Base-by-base conservation (phyloP, 2,329 filamentous ascomycete genomes). In the Sclerotinia minor region DNA sequence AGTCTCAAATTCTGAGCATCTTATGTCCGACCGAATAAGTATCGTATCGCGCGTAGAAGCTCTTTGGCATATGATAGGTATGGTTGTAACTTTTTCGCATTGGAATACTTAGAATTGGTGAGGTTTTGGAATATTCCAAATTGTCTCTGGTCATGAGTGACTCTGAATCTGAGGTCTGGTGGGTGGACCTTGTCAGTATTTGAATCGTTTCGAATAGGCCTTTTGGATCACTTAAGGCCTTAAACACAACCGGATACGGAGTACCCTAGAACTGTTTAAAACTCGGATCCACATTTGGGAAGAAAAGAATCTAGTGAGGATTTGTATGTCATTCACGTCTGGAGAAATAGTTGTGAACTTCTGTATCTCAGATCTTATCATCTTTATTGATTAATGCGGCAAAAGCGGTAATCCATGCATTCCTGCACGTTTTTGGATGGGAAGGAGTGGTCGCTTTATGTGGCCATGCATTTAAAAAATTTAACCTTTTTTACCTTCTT, bases 401-500 rank as follows among this genome's bases (percentile, higher is more conserved):
- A 59, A 45, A n/a, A 15, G 57, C 41, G 41, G 57, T 59, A 59
- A 19, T 32, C 41, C 41, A 59, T 15, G 24, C 41, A 45, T 59
- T 45, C 21, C 41, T 29, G 55, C 55, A 59, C 55, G 55, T 45
- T 59, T 59, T 15, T 21, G 3, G 29, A 11, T 13, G 17, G 17
- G 24, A n/a, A n/a, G n/a, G 35, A 32, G 52, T 55, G 29, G 15
- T 55, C 13, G 29, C 5, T 55, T 38, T 32, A 35, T 55, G 53
- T 38, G 53, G 53, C 13, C 53, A 55, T 55, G 53, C 5, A 32
- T 4, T 4, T 26, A 29, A n/a, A n/a, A n/a, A n/a, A n/a, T n/a
- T 5, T 21, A 11, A 9, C 8, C 2, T 35, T 35, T 35, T 35
- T 35, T 35, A 32, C 32, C 5, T 35, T 35, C 11, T 35, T 35